Evolutionary conservation across 768 basidiomycete species (phyloP).

Genomic region (Mycena sanguinolenta): DNA sequence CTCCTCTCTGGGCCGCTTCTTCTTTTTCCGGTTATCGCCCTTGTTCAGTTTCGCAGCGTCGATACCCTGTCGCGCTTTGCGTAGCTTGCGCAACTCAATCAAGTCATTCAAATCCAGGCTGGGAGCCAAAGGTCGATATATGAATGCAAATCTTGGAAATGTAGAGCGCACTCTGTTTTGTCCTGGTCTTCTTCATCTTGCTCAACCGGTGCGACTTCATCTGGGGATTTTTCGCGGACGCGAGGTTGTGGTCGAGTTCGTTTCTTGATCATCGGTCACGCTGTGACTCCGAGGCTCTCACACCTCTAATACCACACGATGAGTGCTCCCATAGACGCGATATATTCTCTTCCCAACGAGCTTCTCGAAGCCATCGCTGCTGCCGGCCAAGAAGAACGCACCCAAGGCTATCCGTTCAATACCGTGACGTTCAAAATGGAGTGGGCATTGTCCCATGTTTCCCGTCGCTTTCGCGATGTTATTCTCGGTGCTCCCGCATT

Average conservation of each 20-base stretch:
- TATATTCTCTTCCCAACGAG: neutral
- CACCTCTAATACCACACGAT: too few relatives aligned
- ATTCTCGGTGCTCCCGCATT: neutral
- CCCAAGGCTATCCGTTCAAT: neutral
- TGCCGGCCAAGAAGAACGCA: neutral
- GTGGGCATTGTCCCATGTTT: neutral
- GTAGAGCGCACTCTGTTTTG: constrained; percentile 50
- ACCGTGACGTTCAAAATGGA: neutral
- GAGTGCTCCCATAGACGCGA: neutral
- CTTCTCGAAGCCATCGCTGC: neutral
- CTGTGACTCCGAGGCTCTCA: neutral
- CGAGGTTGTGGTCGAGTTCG: constrained; percentile 75
- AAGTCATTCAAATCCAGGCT: constrained; percentile 50
- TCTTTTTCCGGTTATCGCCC: constrained; percentile 84
- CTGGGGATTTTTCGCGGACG: constrained; percentile 62
- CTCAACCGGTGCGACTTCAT: constrained; percentile 53
- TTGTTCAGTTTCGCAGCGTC: constrained; percentile 87
- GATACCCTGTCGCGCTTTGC: constrained; percentile 83
- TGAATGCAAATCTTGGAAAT: neutral
- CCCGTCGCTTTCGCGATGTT: neutral
- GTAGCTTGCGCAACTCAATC: constrained; percentile 84
- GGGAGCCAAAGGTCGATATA: neutral
- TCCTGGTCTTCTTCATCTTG: constrained; percentile 61
- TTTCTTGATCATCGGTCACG: constrained; percentile 75
- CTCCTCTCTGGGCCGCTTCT: constrained; percentile 64